Percentiles rank a stretch among this genome's conserved stretches.
Conservation (phyloP, 768 basidiomycete genomes). For the Amanita exitialis region DNA sequence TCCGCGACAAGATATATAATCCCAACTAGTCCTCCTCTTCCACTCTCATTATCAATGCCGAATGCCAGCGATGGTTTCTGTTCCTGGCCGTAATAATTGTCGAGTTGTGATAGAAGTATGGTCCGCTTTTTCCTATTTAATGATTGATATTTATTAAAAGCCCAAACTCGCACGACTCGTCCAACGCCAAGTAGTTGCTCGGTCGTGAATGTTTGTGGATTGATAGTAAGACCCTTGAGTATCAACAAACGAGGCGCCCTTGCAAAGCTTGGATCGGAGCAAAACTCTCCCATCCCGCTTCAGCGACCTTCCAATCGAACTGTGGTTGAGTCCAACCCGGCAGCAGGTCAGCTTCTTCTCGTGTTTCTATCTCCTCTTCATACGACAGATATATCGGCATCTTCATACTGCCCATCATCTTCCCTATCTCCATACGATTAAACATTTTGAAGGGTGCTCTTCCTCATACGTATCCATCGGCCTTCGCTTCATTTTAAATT, state of each 20-base stretch:
- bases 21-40: conserved; percentile 3
- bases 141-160: neutral
- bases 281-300: too few relatives aligned
- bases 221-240: conserved; percentile 1
- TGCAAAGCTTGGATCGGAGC: conserved; percentile 8
- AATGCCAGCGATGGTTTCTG: neutral
- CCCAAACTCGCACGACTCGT: neutral
- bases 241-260: neutral
- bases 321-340: neutral
- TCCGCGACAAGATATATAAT: neutral
- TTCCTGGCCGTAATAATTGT: conserved; percentile 1
- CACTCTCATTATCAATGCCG: neutral
- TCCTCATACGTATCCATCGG: neutral
- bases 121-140: neutral
- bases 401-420: too few relatives aligned
- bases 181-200: too few relatives aligned
- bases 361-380: neutral
- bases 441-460: neutral
- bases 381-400: too few relatives aligned
- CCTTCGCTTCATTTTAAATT: neutral
- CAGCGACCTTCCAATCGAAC: neutral
- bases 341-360: neutral
- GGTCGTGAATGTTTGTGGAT: conserved; percentile 4
- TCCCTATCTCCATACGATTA: neutral
- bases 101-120: neutral